A percentile compares a stretch with the other conserved stretches of the same genome.
Conservation (phyloP, 139 green algal species). For the Chlamydomonas asymmetrica region DNA sequence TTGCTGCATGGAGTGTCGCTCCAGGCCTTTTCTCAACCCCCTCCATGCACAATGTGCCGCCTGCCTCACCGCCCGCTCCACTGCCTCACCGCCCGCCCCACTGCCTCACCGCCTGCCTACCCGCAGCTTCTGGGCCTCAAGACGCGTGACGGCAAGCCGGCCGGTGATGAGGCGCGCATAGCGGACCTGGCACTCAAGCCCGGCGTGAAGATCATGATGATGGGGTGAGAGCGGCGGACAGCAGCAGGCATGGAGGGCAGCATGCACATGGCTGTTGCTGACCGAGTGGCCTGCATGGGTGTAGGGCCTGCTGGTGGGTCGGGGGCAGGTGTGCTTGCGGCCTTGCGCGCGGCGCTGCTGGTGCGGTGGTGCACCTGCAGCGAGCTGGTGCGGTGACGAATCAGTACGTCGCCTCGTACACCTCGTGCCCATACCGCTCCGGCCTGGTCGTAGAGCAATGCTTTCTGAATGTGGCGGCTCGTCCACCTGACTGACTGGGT, state of each 20-base stretch:
- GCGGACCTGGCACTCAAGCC: conserved; percentile 66
- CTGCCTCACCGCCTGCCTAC: not conserved
- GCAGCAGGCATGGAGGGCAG: too few relatives aligned
- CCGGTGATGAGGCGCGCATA: conserved; percentile 48
- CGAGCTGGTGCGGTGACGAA: too few relatives aligned
- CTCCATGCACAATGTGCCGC: not conserved
- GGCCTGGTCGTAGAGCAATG: too few relatives aligned
- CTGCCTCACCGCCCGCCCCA: not conserved
- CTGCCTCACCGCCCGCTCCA: not conserved
- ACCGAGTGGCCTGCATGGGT: too few relatives aligned
- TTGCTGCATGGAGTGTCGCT: not conserved
- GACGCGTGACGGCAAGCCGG: conserved; percentile 55
- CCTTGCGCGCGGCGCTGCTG: too few relatives aligned
- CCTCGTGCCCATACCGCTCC: too few relatives aligned
- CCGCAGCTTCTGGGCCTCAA: conserved; percentile 81
- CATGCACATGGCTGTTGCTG: too few relatives aligned
- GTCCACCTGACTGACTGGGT: too few relatives aligned
- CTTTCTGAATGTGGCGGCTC: too few relatives aligned
- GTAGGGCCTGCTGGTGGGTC: conserved; percentile 13
- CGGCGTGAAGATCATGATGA: conserved; percentile 76
- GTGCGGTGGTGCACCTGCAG: too few relatives aligned
- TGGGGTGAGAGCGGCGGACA: conserved; percentile 60
- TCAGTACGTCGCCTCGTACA: too few relatives aligned
- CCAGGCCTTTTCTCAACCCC: not conserved
- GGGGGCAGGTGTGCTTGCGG: conserved; percentile 2